Conservation (phyloP, 73 alveolate genomes). For the Tetrahymena malaccensis region DNA sequence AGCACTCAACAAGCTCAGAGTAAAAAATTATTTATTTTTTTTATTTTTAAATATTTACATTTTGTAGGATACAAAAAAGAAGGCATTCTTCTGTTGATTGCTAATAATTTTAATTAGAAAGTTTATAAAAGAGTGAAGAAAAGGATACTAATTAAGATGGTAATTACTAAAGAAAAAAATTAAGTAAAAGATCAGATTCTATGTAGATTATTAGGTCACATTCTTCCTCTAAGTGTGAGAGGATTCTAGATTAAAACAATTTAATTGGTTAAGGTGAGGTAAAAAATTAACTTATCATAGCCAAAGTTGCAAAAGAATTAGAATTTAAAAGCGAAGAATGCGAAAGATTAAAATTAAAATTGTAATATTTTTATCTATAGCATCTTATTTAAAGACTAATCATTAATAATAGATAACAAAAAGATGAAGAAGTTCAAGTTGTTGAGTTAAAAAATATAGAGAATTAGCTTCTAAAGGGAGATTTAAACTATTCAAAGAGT, state of each 20-base stretch:
- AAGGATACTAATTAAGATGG: neutral
- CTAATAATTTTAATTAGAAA: neutral
- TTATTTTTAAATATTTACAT: neutral
- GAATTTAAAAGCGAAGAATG: neutral
- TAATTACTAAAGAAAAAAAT: neutral
- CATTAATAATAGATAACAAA: neutral
- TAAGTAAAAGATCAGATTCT: neutral
- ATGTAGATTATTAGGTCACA: neutral
- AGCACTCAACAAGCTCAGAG: neutral
- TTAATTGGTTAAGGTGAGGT: neutral
- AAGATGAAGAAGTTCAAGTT: neutral
- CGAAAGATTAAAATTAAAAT: neutral
- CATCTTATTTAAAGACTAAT: no score
- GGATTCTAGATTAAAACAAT: neutral
- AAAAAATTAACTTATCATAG: neutral
- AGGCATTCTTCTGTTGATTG: neutral
- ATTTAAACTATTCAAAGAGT: neutral
- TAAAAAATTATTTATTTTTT: neutral
- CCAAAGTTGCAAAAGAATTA: neutral
- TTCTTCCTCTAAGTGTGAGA: neutral
- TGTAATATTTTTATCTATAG: no score
- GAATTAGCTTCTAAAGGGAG: neutral
- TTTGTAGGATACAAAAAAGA: neutral
- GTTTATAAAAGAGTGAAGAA: neutral
- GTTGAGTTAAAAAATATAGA: neutral